Evolutionary conservation across 192 early-diverging fungal species (phyloP).

Genomic region (Diversispora epigaea): DNA sequence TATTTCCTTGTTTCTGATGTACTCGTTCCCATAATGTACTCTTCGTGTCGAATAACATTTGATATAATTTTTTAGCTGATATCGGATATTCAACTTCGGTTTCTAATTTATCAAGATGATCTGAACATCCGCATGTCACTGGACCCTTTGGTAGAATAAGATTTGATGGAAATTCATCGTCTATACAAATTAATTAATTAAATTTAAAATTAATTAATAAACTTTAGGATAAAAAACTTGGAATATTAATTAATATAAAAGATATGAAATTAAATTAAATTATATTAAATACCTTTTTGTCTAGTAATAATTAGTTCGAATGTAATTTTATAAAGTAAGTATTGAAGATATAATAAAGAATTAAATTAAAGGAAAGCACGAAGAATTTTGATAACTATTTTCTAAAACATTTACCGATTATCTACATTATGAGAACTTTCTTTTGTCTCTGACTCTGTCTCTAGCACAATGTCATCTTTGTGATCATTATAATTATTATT

Average conservation of each 20-base stretch:
- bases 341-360: too few species aligned
- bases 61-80: slow-evolving; percentile 62
- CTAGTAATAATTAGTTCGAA: too few species aligned
- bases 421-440: too few species aligned
- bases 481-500: too few species aligned
- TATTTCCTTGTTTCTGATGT: slow-evolving; percentile 50
- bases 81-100: slow-evolving; percentile 50
- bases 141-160: slow-evolving; percentile 50
- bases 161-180: slow-evolving; percentile 50
- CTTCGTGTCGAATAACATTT: slow-evolving; percentile 56
- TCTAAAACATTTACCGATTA: too few species aligned
- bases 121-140: slow-evolving; percentile 59
- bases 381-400: too few species aligned
- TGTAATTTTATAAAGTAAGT: too few species aligned
- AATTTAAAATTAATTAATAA: neutral
- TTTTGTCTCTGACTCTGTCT: too few species aligned
- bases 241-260: neutral
- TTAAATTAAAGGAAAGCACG: too few species aligned
- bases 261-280: too few species aligned
- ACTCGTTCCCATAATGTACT: slow-evolving; percentile 50
- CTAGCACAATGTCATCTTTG: too few species aligned
- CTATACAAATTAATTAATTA: neutral
- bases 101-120: slow-evolving; percentile 67
- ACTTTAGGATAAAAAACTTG: neutral
- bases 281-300: too few species aligned